These are phyloP conservation scores for Tephrocybe sp. DNA, from an alignment of 768 basidiomycete genomes.

Conservation along the genomic window DNA sequence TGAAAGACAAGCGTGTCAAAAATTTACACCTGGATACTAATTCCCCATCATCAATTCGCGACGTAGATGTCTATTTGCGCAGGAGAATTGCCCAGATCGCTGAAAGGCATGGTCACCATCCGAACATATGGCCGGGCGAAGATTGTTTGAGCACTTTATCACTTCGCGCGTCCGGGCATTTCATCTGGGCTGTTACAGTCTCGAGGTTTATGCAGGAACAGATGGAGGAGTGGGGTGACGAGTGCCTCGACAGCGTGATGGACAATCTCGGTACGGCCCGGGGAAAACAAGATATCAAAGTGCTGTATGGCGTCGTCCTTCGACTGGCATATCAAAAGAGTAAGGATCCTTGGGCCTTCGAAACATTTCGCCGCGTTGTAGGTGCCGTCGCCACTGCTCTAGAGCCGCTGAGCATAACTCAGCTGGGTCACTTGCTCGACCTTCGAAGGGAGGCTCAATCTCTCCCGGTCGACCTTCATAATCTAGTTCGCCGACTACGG, in stretches of 20 bases:
- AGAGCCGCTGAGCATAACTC: not conserved
- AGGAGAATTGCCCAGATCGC: constrained; percentile 6
- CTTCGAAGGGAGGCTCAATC: not conserved
- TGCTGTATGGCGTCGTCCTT: constrained; percentile 12
- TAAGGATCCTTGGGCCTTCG: not conserved
- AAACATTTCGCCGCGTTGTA: constrained; percentile 8
- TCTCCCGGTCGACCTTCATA: not conserved
- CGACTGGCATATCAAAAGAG: not conserved
- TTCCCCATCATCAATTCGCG: constrained; percentile 13
- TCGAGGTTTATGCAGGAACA: constrained; percentile 12
- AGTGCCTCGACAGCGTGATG: constrained; percentile 13
- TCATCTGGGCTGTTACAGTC: constrained; percentile 18
- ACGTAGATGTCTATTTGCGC: constrained; percentile 13
- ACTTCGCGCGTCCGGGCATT: constrained; percentile 12
- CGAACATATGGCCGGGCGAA: constrained; percentile 13
- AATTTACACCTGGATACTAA: constrained; percentile 19
- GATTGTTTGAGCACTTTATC: constrained; percentile 2
- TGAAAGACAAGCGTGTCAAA: constrained; percentile 13
- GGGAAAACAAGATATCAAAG: constrained; percentile 14
- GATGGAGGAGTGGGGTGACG: constrained; percentile 10
- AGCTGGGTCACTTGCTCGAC: not conserved
- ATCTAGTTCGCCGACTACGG: constrained; percentile 4
- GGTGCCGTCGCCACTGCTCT: not conserved
- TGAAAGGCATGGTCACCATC: constrained; percentile 7
- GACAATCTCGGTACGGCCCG: not conserved